Base-by-base conservation (phyloP, 75 land plant species). In the Chamaecyparis obtusa region DNA sequence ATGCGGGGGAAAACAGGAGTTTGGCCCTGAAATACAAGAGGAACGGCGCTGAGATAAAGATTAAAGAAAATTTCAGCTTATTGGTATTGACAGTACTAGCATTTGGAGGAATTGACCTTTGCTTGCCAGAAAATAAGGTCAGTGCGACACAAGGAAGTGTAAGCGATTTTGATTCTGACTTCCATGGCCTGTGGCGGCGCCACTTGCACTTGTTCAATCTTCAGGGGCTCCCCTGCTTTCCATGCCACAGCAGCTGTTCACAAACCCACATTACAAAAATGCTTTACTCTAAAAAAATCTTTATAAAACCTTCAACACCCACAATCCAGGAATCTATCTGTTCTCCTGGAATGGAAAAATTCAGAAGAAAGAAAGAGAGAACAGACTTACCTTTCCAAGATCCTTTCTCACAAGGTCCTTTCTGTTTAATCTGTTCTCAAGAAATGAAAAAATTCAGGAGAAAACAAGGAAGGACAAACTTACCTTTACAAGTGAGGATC, bases 1-100 rank as follows among this genome's bases (percentile, higher is more conserved):
- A 94, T 94, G 81, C 95, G 88, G 0, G 95, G 95, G 82, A 94
- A 94, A 2, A 93, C 1, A 24, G 89, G 88, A 1, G 48, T 85
- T 39, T 89, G 91, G 1, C 86, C 88, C 92, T 89, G 92, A 37
- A 87, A 54, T 32, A 75, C 11, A 69, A 32, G 5, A 49, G 36
- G 3, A 21, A 24, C 4, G 16, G 51, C 43, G 5, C 30, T 64
- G 7, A 41, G 72, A 55, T 48, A 10, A 57, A 9, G 16, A 32
- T 21, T 85, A 32, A 24, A 78, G 39, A 24, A 30, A 24, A 3
- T 51, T 37, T 86, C 35, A 86, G 32, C 5, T 6, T 7, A 19
- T 81, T 5, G 77, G 5, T 8, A 24, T 39, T 3, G 9, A 10
- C 5, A 67, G 6, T 67, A 67, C 30, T 24, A 33, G 16, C 27